Base-by-base conservation (phyloP, 768 basidiomycete species). In the Cyclocybe aegerita region DNA sequence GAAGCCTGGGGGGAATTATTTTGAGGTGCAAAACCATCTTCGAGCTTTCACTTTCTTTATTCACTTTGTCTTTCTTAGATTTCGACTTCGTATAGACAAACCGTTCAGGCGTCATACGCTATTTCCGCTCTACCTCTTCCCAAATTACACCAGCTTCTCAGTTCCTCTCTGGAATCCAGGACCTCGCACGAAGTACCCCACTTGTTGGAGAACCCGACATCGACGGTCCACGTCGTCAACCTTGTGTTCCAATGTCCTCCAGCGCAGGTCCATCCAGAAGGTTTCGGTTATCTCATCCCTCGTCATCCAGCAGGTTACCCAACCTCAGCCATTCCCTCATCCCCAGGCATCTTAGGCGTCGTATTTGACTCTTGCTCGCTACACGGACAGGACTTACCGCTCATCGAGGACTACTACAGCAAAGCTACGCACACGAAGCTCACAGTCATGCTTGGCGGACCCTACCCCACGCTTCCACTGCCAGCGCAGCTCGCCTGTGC, bases 221-320 rank as follows among this genome's bases (percentile, higher is more conserved):
- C 93, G 16, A 86, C 88, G 8, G 93, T 98, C 50, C 83, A 81
- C n/a, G 91, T 97, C 34, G 71, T 94, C 57, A 96, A 92, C 71
- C 73, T 98, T 61, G 80, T 98, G 55, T 98, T 96, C 72, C 72
- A 83, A 39, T 62, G 65, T 30, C 63, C 78, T 30, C 65, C 71
- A 16, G 61, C 69, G 49, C 50, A 64, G 16, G 76, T 95, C 43
- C 88, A 93, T 58, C 93, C 93, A 0, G 76, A 77, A 2, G 96
- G 96, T 3, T 99, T 98, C 64, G 96, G 96, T 7, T 98, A 94
- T 71, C 86, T 99, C 61, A 79, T 97, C 46, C 93, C 95, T 0
- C 88, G 94, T 11, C 83, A 88, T 0, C 69, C 68, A 31, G 65
- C 65, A 4, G 85, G 76, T 15, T 88, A 90, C 56, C 60, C 67